phyloP scores from a whole-genome alignment of 257 asterid species.

The Mentha longifolia region DNA sequence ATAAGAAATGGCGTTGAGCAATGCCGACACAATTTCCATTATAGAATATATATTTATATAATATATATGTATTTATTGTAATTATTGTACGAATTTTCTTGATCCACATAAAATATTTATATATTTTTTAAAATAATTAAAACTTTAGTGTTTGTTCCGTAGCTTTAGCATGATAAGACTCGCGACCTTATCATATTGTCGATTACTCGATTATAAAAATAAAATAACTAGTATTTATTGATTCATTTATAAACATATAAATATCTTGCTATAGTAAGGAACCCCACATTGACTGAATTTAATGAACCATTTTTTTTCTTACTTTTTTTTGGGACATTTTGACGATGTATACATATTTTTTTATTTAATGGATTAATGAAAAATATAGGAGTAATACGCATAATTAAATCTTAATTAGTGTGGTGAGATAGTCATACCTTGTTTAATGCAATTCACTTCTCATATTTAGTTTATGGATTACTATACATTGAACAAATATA shows the following conservation, averaged over 20 bases:
- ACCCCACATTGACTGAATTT: neutral
- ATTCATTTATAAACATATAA: neutral
- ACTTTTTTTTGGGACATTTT: neutral
- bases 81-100: neutral
- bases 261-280: too few species aligned
- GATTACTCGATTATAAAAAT: neutral
- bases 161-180: constrained; percentile 28
- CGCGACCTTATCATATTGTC: constrained; percentile 31
- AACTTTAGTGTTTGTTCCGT: constrained; percentile 28
- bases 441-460: too few species aligned
- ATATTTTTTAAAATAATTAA: neutral
- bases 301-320: neutral
- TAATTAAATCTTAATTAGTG: neutral
- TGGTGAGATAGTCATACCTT: neutral
- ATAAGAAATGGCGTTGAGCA: neutral
- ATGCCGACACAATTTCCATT: constrained; percentile 25
- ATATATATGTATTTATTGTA: neutral
- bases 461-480: too few species aligned
- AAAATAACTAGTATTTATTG: neutral
- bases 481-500: too few species aligned
- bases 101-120: neutral
- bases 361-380: neutral
- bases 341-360: neutral
- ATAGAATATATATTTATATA: neutral
- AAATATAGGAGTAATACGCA: neutral